Conservation (phyloP, 2,329 filamentous ascomycete species). For the Torrubiella hemipterigena region DNA sequence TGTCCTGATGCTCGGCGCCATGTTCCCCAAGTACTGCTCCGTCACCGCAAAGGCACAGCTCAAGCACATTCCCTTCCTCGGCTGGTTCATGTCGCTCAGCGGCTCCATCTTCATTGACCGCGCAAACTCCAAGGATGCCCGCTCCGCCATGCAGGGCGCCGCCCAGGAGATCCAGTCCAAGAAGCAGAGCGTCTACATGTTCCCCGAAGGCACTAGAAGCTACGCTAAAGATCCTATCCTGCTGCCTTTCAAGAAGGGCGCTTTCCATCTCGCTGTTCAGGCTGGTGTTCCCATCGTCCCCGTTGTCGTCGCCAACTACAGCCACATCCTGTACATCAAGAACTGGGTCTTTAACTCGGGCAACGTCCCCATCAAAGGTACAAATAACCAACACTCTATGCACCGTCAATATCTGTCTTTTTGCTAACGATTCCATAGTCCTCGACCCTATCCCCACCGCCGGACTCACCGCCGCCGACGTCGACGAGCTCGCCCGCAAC, state of each 20-base stretch:
- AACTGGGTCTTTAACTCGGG: slow-evolving; percentile 54
- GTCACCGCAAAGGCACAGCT: slow-evolving; percentile 86
- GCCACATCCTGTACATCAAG: slow-evolving; percentile 56
- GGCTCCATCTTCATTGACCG: slow-evolving; percentile 95
- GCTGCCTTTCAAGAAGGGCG: slow-evolving; percentile 97
- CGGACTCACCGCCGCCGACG: slow-evolving; percentile 61
- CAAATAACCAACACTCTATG: slow-evolving; percentile 4
- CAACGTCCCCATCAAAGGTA: slow-evolving; percentile 64
- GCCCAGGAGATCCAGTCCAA: slow-evolving; percentile 64
- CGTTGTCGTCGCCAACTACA: slow-evolving; percentile 70
- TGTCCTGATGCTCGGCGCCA: slow-evolving; percentile 75
- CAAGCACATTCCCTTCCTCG: slow-evolving; percentile 69
- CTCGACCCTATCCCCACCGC: slow-evolving; percentile 70
- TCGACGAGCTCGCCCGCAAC: slow-evolving; percentile 57
- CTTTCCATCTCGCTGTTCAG: slow-evolving; percentile 91
- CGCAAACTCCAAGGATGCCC: slow-evolving; percentile 67
- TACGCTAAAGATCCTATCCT: slow-evolving; percentile 72
- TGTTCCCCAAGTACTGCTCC: slow-evolving; percentile 86
- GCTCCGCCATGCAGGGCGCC: slow-evolving; percentile 75
- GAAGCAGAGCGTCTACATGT: slow-evolving; percentile 71
- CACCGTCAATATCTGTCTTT: slow-evolving; percentile 5
- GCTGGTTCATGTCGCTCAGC: slow-evolving; percentile 86
- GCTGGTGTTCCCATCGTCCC: slow-evolving; percentile 89
- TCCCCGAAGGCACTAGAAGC: slow-evolving; percentile 85
- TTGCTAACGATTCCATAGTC: slow-evolving; percentile 33